Evolutionary conservation across 192 early-diverging fungal species (phyloP), one percentile per base, ranked within the genome.

Genomic region (Coemansia interrupta): DNA sequence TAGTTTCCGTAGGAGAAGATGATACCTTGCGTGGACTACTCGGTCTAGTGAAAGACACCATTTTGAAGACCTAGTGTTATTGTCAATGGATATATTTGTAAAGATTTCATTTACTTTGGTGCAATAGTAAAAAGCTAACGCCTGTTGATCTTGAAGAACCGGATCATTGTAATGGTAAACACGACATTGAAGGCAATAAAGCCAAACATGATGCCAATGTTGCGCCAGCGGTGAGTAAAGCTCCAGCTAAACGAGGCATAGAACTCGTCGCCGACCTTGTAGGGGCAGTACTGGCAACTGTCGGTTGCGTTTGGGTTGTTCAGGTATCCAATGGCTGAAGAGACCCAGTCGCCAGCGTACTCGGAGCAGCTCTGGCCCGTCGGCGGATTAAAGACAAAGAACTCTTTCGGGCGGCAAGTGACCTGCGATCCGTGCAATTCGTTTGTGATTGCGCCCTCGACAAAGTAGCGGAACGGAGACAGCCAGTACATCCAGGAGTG

Each of bases 401-500:
- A 75, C 56, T 91, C 88, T 2, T 56, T 32, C 0, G 54, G 54
- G 3, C 41, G 64, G 60, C 89, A 91, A 0, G 28, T 19, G 0
- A 88, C 68, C 0, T 46, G 54, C 4, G 82, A 67, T 11, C 63
- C 60, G 15, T 82, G 59, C 50, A 91, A 63, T 43, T 88, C 87
- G 46, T 83, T 87, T 46, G 82, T 73, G 0, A 83, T 68, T 2
- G 85, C 59, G 39, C 79, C 85, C 61, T 91, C 90, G 42, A 86
- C 73, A 11, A 86, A 78, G 50, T 89, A 89, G 38, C 81, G 82
- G 72, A 82, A 85, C 6, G 87, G 87, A 42, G 86, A 78, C 38
- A 84, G 47, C 71, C 82, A 84, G 57, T 87, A 89, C 77, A 89
- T 83, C 86, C 87, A 89, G 0, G 71, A 70, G 23, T 80, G 78